Percentiles rank a stretch among this genome's conserved stretches.
phyloP scores from a whole-genome alignment of 108 stramenopile genomes.

The Nitzschia inconspicua region DNA sequence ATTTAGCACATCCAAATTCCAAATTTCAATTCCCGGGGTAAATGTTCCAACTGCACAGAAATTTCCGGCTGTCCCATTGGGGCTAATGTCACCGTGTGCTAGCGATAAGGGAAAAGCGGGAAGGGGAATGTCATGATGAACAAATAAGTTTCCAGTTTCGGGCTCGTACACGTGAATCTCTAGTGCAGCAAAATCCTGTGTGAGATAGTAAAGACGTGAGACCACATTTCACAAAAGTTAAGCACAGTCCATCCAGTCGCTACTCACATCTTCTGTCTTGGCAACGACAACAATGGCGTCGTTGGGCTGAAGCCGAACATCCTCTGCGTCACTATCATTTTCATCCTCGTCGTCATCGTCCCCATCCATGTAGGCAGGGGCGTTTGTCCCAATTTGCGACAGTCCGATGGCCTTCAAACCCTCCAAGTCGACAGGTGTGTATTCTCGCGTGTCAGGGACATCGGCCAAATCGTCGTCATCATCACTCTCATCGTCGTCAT shows the following conservation, averaged over 20 bases:
- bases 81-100: conserved; percentile 67
- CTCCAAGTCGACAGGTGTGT: conserved; percentile 72
- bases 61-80: conserved; percentile 65
- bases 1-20: conserved; percentile 99
- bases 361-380: conserved; percentile 23
- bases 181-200: conserved; percentile 83
- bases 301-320: conserved; percentile 55
- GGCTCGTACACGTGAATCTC: conserved; percentile 88
- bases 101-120: conserved; percentile 96
- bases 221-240: not conserved
- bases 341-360: conserved; percentile 71
- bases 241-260: not conserved
- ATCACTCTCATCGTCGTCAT: conserved; percentile 55
- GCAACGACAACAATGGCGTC: conserved; percentile 84
- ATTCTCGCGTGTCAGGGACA: conserved; percentile 85
- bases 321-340: conserved; percentile 76
- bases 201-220: too few relatives aligned
- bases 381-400: conserved; percentile 40
- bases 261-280: conserved; percentile 81
- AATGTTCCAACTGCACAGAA: conserved; percentile 97
- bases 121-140: conserved; percentile 98
- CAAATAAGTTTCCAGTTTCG: conserved; percentile 88
- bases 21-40: conserved; percentile 96
- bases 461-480: conserved; percentile 79
- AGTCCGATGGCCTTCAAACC: conserved; percentile 79